Evolutionary conservation across 306 rosid genomes (phyloP).

Genomic region (Cucurbita moschata): DNA sequence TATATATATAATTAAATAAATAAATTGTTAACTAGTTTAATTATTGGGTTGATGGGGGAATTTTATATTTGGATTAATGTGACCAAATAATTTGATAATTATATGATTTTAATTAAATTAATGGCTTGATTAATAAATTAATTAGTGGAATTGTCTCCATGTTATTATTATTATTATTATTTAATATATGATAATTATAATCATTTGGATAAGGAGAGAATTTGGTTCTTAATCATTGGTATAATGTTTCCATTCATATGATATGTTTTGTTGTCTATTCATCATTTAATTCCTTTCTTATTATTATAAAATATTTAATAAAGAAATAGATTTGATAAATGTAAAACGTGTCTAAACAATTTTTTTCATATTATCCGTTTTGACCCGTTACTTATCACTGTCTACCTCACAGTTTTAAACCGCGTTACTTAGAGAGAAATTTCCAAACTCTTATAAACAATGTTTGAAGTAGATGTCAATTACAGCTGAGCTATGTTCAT

Average conservation of each 20-base stretch:
- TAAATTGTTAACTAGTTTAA: neutral
- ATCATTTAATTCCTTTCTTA: too few relatives aligned
- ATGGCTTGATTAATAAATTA: neutral
- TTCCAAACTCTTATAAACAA: too few relatives aligned
- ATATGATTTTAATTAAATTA: neutral
- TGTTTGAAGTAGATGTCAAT: too few relatives aligned
- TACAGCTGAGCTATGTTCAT: too few relatives aligned
- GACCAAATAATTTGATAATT: conserved; percentile 1
- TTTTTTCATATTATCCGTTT: too few relatives aligned
- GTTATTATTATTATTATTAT: neutral
- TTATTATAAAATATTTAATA: neutral
- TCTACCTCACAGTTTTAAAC: too few relatives aligned
- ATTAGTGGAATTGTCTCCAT: conserved; percentile 5
- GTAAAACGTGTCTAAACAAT: too few relatives aligned
- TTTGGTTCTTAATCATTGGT: neutral
- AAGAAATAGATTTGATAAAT: too few relatives aligned
- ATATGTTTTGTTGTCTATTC: neutral
- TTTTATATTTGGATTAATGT: conserved; percentile 4
- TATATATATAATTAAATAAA: too few relatives aligned
- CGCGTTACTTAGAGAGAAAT: too few relatives aligned
- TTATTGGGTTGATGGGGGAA: neutral
- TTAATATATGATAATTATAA: neutral
- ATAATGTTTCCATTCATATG: neutral
- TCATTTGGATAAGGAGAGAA: neutral
- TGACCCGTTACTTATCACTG: too few relatives aligned